Base-by-base conservation (phyloP, 495 filamentous ascomycete species). In the Penicillium atrosanguineum region DNA sequence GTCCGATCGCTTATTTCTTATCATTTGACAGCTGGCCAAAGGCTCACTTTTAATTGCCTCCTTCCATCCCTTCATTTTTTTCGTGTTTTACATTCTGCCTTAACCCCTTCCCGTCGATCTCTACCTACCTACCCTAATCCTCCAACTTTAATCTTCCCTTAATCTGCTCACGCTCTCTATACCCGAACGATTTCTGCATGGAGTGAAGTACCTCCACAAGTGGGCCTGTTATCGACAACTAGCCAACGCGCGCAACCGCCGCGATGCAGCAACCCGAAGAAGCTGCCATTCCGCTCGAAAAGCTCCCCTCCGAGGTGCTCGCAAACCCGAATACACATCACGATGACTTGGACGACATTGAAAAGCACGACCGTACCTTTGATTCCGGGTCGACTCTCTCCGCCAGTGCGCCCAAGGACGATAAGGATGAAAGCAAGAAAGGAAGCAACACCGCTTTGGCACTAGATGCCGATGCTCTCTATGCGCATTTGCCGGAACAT, bases 401-500 rank as follows among this genome's bases (percentile, higher is more conserved):
- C 0, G 50, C 43, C 41, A 51, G 7, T 14, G 31, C 12, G 16
- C 53, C 49, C n/a, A 70, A 70, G 26, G 57, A 61, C n/a, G 19
- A n/a, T n/a, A n/a, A 37, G 7, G n/a, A 20, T 19, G n/a, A 7
- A 40, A 40, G 16, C n/a, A 40, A 40, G 16, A 55, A 63, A 28
- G 56, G 28, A 38, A 56, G 12, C 54, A 68, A 52, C 42, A 52
- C 41, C 21, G 51, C 44, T 34, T 21, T 36, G 49, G 47, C 43
- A 20, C 53, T 45, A 20, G 69, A 73, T 21, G 55, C 64, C 15
- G 70, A 76, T 50, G 69, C 64, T 19, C 50, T 70, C 50, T 70
- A 64, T 46, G 67, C 67, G 16, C 73, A 76, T 48, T 61, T 78
- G 11, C 69, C 65, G 0, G 31, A 64, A 19, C 67, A 84, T 60